These are phyloP conservation scores for Phaseolus coccineus DNA, from an alignment of 331 rosid genomes.

Conservation along the genomic window DNA sequence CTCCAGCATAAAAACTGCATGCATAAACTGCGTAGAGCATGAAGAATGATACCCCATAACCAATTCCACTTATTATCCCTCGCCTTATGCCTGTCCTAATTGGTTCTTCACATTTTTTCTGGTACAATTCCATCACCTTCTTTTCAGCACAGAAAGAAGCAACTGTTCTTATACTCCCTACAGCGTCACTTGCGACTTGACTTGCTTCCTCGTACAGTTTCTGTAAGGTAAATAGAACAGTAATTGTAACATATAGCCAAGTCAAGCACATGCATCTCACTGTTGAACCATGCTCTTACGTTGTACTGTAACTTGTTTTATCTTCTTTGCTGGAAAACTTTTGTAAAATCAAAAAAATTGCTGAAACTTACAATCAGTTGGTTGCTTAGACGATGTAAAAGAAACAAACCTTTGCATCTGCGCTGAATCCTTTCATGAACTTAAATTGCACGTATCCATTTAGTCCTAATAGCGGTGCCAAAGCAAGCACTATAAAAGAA, in stretches of 20 bases:
- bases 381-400: background rate
- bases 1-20: slow-evolving; percentile 56
- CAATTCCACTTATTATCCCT: slow-evolving; percentile 54
- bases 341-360: too few relatives aligned
- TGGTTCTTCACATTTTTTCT: slow-evolving; percentile 63
- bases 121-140: slow-evolving; percentile 64
- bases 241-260: slow-evolving; percentile 14
- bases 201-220: slow-evolving; percentile 88
- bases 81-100: slow-evolving; percentile 55
- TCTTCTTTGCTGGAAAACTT: background rate
- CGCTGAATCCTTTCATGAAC: slow-evolving; percentile 69
- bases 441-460: slow-evolving; percentile 62
- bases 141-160: slow-evolving; percentile 89
- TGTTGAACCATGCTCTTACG: background rate
- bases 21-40: slow-evolving; percentile 52
- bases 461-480: slow-evolving; percentile 63
- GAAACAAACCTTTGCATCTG: slow-evolving; percentile 71
- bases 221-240: slow-evolving; percentile 49
- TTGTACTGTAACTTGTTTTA: background rate
- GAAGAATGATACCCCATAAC: slow-evolving; percentile 60
- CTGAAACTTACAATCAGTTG: background rate
- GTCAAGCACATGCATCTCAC: background rate
- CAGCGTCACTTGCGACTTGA: slow-evolving; percentile 83
- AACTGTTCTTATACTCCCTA: slow-evolving; percentile 79
- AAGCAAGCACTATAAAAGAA: slow-evolving; percentile 61